Conservation (phyloP, 108 stramenopile genomes). For the Cyclotella atomus region DNA sequence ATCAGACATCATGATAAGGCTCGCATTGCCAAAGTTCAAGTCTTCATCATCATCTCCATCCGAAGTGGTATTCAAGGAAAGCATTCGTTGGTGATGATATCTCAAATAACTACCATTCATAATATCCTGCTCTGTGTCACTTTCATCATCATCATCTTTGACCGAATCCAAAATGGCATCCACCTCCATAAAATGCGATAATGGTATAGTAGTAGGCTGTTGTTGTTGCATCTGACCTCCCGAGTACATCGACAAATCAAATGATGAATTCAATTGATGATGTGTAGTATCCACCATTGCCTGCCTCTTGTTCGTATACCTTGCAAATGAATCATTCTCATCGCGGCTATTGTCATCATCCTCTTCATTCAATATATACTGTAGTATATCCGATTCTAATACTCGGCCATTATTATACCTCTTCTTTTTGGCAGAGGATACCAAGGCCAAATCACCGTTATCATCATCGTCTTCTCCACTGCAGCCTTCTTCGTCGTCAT, state of each 20-base stretch:
- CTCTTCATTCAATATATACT: conserved; percentile 71
- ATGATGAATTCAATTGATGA: background rate
- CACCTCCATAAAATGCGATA: conserved; percentile 49
- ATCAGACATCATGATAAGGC: conserved; percentile 6
- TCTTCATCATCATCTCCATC: conserved; percentile 14
- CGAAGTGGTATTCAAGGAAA: background rate
- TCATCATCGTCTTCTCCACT: conserved; percentile 25
- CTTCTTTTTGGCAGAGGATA: background rate
- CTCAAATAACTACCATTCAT: background rate
- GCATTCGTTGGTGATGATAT: background rate
- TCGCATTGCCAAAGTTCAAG: conserved; percentile 39
- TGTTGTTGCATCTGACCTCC: background rate
- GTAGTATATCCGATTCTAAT: conserved; percentile 69
- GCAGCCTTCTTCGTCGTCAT: conserved; percentile 69
- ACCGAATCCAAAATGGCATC: conserved; percentile 56
- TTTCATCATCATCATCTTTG: conserved; percentile 37
- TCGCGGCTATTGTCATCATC: conserved; percentile 63
- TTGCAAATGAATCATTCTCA: conserved; percentile 15
- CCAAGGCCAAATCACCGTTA: background rate
- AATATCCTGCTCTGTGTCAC: conserved; percentile 12
- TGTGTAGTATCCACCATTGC: background rate
- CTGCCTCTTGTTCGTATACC: background rate
- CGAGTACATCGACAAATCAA: background rate
- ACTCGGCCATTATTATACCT: conserved; percentile 14
- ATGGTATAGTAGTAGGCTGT: background rate